These are phyloP conservation scores for Xylariomycetidae sp. DNA, from an alignment of 2,329 filamentous ascomycete genomes.

Conservation along the genomic window DNA sequence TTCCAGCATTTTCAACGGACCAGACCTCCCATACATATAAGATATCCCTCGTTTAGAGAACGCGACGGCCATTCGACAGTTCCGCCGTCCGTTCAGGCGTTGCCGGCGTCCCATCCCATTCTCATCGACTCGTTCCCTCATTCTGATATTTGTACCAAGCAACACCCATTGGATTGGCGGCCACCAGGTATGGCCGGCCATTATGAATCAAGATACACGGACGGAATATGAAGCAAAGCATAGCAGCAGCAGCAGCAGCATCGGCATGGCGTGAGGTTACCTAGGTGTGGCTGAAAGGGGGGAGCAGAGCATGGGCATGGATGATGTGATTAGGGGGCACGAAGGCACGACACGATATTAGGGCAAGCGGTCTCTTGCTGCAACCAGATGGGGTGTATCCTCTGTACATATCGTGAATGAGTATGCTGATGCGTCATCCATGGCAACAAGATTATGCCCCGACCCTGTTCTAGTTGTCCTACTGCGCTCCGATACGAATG, in stretches of 20 bases:
- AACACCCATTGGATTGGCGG: not conserved
- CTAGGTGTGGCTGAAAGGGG: not conserved
- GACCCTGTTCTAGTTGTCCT: too few species aligned
- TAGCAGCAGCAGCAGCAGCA: not conserved
- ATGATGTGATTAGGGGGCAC: not conserved
- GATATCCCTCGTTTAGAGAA: constrained; percentile 20
- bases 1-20: constrained; percentile 7
- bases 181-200: not conserved
- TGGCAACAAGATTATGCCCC: too few species aligned
- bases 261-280: constrained; percentile 1
- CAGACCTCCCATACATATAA: constrained; percentile 11
- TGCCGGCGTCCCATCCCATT: constrained; percentile 13
- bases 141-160: not conserved
- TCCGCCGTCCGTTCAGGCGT: constrained; percentile 15
- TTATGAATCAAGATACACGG: not conserved
- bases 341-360: not conserved
- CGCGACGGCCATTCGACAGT: constrained; percentile 7
- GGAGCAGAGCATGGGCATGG: not conserved
- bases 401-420: constrained; percentile 1
- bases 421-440: constrained; percentile 2
- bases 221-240: not conserved
- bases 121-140: constrained; percentile 5
- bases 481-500: too few species aligned
- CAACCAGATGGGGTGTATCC: not conserved
- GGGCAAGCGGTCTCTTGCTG: not conserved